Evolutionary conservation across 2,329 filamentous ascomycete species (phyloP), one percentile per base, ranked within the genome.

Genomic region (Daldinia sp.): DNA sequence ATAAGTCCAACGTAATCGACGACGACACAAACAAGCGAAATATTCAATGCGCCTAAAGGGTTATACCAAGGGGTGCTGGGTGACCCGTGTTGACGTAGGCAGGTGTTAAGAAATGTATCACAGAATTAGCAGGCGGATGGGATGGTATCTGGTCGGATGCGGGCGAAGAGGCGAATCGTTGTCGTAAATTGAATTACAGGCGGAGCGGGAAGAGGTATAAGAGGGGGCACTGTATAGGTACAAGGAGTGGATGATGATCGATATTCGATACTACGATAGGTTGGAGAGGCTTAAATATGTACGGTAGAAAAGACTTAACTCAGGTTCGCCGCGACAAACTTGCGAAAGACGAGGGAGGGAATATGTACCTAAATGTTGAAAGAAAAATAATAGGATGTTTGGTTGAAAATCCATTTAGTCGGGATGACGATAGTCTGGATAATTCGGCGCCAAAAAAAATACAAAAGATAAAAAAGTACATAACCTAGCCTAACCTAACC

Each of bases 141-240:
- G 10, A 13, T 23, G 37, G 15, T 30, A 30, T 39, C 35, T 41
- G 50, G 61, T 42, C 54, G 57, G 57, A 62, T 56, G 60, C 67
- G 64, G 64, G 48, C 55, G 56, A 59, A 35, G 48, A 67, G 48
- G 57, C 56, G 60, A 63, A 69, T 67, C 48, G 64, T 39, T 41
- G 44, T 56, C 48, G 37, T 63, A 65, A 54, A 33, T 30, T 51
- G 48, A 56, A 63, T 56, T 56, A 58, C 30, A 60, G 41, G 60
- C 35, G n/a, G 39, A 63, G 42, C 39, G 51, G 57, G 41, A 66
- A 66, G 59, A 37, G 48, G 57, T 71, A 71, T 71, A 71, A 69
- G 68, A 71, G 68, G 65, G 65, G 68, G 65, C 9, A 4, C 50
- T n/a, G 54, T 68, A 68, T 69, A 64, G 68, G 59, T 63, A 39